Base-by-base conservation (phyloP, 257 asterid species). In the Leptodermis oblonga region DNA sequence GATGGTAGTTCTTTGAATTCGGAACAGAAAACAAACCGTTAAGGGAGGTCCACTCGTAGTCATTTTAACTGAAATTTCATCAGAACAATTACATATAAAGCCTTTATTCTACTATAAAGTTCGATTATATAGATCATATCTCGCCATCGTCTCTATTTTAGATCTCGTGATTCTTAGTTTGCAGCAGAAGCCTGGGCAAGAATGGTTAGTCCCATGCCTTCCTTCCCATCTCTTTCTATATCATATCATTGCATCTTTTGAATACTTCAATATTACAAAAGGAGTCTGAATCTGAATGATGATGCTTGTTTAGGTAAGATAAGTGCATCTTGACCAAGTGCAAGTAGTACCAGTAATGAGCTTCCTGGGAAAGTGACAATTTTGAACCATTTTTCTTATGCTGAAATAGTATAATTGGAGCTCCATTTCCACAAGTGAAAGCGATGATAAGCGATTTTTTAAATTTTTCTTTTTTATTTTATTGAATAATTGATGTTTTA, bases 331-430 rank as follows among this genome's bases (percentile, higher is more conserved):
- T 69, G 34, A 28, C 54, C 4, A 55, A 42, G 49, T 31, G 41
- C 34, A 46, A 8, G 20, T 39, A 17, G 5, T 31, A 55, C 34
- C 33, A 8, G 20, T 39, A 17, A 12, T n/a, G 31, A 69, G 51
- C 36, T 56, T 68, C 41, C 55, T 46, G 25, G 31, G 61, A 59
- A 25, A 17, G 66, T 54, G 72, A 68, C 58, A 26, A 43, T 46
- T 55, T 51, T 4, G 11, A 54, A 25, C 58, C 42, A 52, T 68
- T 52, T 68, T 53, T 53, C 43, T 59, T n/a, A 25, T 59, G 54
- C 54, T n/a, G n/a, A n/a, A n/a, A n/a, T n/a, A n/a, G n/a, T 39
- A 3, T 42, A 39, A 22, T 42, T 64, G 37, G 15, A 41, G 37
- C 42, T 42, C 39, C 5, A 28, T n/a, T 26, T 52, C 52, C 14